Percentiles rank a stretch among this genome's conserved stretches.
Conservation (phyloP, 2,329 filamentous ascomycete species). For the Paecilomyces niveus region DNA sequence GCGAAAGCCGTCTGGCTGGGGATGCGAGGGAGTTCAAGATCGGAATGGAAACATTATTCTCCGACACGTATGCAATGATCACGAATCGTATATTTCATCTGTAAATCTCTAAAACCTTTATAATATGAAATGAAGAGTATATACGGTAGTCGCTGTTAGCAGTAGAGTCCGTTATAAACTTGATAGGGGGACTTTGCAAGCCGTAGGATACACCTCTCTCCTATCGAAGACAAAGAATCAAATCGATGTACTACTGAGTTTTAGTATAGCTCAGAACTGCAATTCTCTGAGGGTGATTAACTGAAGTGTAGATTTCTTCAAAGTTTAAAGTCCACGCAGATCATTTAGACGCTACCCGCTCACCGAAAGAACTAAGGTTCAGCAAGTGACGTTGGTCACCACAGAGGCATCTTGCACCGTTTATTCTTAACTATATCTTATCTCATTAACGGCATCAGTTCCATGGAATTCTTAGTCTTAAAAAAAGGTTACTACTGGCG, state of each 20-base stretch:
- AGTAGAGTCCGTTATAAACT: too few relatives aligned
- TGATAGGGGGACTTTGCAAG: too few relatives aligned
- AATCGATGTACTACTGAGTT: too few relatives aligned
- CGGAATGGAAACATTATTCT: neutral
- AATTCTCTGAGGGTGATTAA: too few relatives aligned
- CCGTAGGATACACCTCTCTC: too few relatives aligned
- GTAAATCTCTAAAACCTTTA: neutral
- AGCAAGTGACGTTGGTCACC: neutral
- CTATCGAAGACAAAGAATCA: too few relatives aligned
- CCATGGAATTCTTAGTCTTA: neutral
- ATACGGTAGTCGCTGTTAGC: neutral
- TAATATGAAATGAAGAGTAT: neutral
- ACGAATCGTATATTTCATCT: neutral
- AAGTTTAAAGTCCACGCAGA: neutral
- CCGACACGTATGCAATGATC: neutral
- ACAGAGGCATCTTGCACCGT: neutral
- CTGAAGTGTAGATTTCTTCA: neutral
- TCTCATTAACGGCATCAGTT: neutral
- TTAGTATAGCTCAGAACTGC: too few relatives aligned
- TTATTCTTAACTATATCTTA: neutral
- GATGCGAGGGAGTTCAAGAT: neutral
- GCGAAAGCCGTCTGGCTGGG: too few relatives aligned
- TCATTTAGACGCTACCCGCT: neutral
- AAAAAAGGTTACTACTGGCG: too few relatives aligned
- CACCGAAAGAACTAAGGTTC: neutral